These are phyloP conservation scores for Alternaria brassicicola DNA, from an alignment of 2,329 filamentous ascomycete species.

Conservation along the genomic window DNA sequence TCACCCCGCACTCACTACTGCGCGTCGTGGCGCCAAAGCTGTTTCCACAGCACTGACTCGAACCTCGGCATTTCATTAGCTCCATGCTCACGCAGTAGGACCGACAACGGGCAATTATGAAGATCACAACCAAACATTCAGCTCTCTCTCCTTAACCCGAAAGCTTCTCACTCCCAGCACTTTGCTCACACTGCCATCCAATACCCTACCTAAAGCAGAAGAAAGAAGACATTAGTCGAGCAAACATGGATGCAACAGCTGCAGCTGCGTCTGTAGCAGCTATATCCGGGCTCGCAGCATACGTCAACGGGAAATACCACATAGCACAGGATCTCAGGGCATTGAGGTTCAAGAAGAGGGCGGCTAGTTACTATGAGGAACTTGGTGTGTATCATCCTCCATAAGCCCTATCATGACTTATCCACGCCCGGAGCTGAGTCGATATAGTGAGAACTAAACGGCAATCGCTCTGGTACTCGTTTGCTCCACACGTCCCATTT, in stretches of 20 bases:
- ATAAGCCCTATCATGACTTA: too few relatives aligned
- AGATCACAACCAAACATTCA: neutral
- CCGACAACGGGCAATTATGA: neutral
- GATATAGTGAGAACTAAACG: slow-evolving; percentile 49
- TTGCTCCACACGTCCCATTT: slow-evolving; percentile 26
- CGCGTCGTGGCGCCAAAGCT: slow-evolving; percentile 1
- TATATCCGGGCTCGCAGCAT: slow-evolving; percentile 56
- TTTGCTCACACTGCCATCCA: neutral
- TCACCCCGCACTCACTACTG: slow-evolving; percentile 18
- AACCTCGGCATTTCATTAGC: slow-evolving; percentile 29
- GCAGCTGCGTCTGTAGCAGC: slow-evolving; percentile 39
- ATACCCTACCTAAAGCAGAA: neutral
- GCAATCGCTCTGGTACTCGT: slow-evolving; percentile 39
- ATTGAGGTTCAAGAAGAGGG: slow-evolving; percentile 53
- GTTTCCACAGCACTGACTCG: slow-evolving; percentile 9
- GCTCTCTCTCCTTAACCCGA: neutral
- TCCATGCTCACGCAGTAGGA: neutral
- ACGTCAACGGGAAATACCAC: slow-evolving; percentile 72
- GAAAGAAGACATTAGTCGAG: neutral
- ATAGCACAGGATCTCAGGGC: slow-evolving; percentile 63
- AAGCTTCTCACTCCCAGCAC: neutral
- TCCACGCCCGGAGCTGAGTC: slow-evolving; percentile 1
- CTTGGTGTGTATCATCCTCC: slow-evolving; percentile 28
- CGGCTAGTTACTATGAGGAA: slow-evolving; percentile 29
- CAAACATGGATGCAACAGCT: slow-evolving; percentile 26